These are phyloP conservation scores for Postia placenta DNA, from an alignment of 768 basidiomycete species.

Conservation along the genomic window DNA sequence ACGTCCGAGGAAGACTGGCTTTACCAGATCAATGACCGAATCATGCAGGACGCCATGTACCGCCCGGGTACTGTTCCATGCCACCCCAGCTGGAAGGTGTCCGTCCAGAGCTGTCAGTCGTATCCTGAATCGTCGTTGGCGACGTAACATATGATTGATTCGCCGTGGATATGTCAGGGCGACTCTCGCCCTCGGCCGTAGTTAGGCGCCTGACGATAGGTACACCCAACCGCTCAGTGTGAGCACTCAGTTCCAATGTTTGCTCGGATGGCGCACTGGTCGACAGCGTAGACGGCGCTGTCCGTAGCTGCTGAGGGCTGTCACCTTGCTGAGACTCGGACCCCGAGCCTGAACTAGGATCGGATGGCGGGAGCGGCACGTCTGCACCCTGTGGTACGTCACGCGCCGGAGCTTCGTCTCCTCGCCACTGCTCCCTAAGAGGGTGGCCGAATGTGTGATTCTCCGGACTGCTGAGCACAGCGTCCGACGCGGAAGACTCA, in stretches of 20 bases:
- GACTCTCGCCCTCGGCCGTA: slow-evolving; percentile 28
- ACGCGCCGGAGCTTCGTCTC: slow-evolving; percentile 13
- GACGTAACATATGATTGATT: slow-evolving; percentile 64
- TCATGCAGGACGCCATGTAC: slow-evolving; percentile 3
- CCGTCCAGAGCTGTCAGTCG: slow-evolving; percentile 44
- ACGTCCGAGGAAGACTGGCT: neutral
- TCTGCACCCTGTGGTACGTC: slow-evolving; percentile 16
- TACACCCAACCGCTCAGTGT: slow-evolving; percentile 17
- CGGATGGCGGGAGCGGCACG: slow-evolving; percentile 11
- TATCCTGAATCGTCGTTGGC: slow-evolving; percentile 51
- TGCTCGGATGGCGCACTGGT: slow-evolving; percentile 5
- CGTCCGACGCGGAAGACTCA: slow-evolving; percentile 33
- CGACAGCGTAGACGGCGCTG: slow-evolving; percentile 20
- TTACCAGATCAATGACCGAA: neutral
- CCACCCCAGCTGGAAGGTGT: slow-evolving; percentile 43
- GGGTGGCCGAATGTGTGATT: slow-evolving; percentile 74
- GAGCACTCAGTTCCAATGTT: slow-evolving; percentile 10
- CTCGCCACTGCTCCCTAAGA: slow-evolving; percentile 35
- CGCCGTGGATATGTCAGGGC: slow-evolving; percentile 63
- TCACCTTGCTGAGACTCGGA: slow-evolving; percentile 3
- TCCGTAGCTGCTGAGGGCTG: slow-evolving; percentile 10
- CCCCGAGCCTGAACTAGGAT: neutral
- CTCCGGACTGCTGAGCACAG: slow-evolving; percentile 45
- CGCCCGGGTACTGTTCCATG: slow-evolving; percentile 2
- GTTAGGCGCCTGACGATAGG: slow-evolving; percentile 21